phyloP scores from a whole-genome alignment of 202 grass and related monocot genomes.

The Alloteropsis angusta region DNA sequence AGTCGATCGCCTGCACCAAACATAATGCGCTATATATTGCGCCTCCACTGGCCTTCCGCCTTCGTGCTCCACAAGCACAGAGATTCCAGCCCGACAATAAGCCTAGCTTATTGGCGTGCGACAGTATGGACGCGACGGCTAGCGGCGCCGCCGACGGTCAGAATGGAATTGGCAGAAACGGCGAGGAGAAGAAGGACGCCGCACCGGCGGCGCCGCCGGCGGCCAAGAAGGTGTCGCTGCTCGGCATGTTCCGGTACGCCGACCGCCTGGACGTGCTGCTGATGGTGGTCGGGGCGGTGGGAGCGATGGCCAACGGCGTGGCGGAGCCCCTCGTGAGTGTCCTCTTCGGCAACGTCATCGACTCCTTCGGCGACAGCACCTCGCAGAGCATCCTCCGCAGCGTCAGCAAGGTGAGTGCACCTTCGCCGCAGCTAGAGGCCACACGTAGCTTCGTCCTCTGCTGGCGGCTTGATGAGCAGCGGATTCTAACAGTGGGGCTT shows the following conservation, averaged over 20 bases:
- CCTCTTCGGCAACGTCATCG: slow-evolving; percentile 51
- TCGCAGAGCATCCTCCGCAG: slow-evolving; percentile 1
- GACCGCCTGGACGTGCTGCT: slow-evolving; percentile 46
- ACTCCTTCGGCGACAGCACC: slow-evolving; percentile 45
- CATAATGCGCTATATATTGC: slow-evolving; percentile 9
- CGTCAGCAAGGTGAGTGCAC: slow-evolving; percentile 32
- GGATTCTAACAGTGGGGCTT: background rate
- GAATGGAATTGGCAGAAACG: background rate
- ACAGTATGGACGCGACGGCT: slow-evolving; percentile 13
- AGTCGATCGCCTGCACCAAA: background rate
- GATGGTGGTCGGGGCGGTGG: slow-evolving; percentile 46
- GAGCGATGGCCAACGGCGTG: slow-evolving; percentile 41
- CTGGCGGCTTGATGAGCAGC: background rate
- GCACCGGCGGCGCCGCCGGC: background rate
- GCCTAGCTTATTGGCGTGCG: background rate
- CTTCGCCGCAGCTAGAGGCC: too few relatives aligned
- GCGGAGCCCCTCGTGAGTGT: slow-evolving; percentile 41
- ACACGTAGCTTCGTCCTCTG: background rate
- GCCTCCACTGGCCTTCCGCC: background rate
- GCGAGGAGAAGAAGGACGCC: background rate
- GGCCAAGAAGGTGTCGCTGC: slow-evolving; percentile 31
- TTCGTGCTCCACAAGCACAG: background rate
- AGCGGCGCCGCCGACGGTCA: background rate
- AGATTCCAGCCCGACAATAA: background rate
- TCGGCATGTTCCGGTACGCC: slow-evolving; percentile 51